Conservation (phyloP, 2,329 filamentous ascomycete species). For the Colletotrichum caudatum region DNA sequence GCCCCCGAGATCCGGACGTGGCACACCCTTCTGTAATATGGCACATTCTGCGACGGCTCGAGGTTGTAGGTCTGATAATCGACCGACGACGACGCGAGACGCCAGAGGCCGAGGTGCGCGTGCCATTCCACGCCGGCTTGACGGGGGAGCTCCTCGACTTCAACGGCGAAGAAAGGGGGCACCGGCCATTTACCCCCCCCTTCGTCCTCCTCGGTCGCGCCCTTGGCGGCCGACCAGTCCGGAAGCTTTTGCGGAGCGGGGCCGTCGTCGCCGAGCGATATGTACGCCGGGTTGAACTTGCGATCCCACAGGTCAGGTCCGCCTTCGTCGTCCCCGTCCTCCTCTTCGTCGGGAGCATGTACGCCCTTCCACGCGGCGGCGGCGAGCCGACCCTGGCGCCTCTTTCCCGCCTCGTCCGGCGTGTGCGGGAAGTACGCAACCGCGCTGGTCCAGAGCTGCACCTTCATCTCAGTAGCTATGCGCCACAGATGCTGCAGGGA, state of each 20-base stretch:
- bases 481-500: slow-evolving; percentile 92
- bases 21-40: slow-evolving; percentile 22
- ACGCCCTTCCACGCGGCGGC: slow-evolving; percentile 59
- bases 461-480: slow-evolving; percentile 77
- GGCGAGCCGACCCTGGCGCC: slow-evolving; percentile 56
- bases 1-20: slow-evolving; percentile 28
- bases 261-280: slow-evolving; percentile 52
- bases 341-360: slow-evolving; percentile 61
- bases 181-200: slow-evolving; percentile 47
- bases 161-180: slow-evolving; percentile 79
- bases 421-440: slow-evolving; percentile 77
- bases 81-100: slow-evolving; percentile 43
- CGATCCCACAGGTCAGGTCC: slow-evolving; percentile 77
- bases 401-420: slow-evolving; percentile 46
- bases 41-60: not conserved
- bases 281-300: slow-evolving; percentile 67
- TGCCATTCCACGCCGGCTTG: slow-evolving; percentile 87
- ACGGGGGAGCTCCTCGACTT: slow-evolving; percentile 82
- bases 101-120: slow-evolving; percentile 69
- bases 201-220: slow-evolving; percentile 48
- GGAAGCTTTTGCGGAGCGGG: slow-evolving; percentile 56
- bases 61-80: slow-evolving; percentile 18
- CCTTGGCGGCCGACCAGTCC: slow-evolving; percentile 61
- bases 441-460: slow-evolving; percentile 80
- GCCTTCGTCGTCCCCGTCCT: slow-evolving; percentile 55